Conservation (phyloP, 1,284 basidiomycete species). For the Spongiforma sp. region DNA sequence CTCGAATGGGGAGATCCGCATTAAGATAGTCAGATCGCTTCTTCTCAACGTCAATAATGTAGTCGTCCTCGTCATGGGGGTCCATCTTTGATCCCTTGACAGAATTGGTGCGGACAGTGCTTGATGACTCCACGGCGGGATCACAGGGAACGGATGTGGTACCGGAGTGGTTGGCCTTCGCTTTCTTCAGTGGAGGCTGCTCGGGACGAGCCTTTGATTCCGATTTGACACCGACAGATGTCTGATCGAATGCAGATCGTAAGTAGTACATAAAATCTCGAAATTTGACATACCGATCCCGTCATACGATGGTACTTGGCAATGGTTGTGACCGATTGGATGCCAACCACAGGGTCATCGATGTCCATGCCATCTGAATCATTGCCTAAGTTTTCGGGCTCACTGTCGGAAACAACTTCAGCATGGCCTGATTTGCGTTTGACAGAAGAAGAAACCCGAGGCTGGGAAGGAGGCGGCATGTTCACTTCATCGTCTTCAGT, state of each 20-base stretch:
- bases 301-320: background rate
- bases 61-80: background rate
- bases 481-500: no score
- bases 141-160: no score
- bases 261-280: background rate
- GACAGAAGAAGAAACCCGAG: no score
- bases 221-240: background rate
- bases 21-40: background rate
- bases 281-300: background rate
- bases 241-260: background rate
- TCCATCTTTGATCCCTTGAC: no score
- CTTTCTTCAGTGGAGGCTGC: background rate
- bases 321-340: background rate
- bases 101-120: background rate
- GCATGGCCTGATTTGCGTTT: no score
- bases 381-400: background rate
- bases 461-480: no score
- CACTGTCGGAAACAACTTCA: background rate
- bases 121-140: background rate
- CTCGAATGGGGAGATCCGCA: background rate
- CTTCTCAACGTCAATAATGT: slow-evolving; percentile 1
- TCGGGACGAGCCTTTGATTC: background rate
- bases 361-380: background rate
- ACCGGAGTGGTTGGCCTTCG: background rate
- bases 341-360: background rate